phyloP scores from a whole-genome alignment of 2,329 filamentous ascomycete species.

The Penicillium digitatum region DNA sequence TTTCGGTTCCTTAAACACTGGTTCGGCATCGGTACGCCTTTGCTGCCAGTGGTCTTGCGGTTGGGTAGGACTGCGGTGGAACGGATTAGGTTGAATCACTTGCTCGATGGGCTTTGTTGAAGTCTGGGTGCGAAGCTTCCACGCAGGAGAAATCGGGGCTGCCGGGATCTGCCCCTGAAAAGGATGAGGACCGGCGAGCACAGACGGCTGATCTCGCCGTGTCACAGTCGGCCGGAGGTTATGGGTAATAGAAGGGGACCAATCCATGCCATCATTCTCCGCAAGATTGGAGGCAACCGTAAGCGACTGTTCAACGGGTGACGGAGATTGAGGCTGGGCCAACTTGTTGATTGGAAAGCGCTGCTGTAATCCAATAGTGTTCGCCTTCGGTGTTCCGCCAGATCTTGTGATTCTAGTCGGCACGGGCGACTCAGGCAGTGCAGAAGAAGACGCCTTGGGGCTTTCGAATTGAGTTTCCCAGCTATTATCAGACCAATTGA shows the following conservation, averaged over 20 bases:
- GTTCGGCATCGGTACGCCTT: slow-evolving; percentile 19
- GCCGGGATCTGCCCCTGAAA: slow-evolving; percentile 44
- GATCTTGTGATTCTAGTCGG: slow-evolving; percentile 7
- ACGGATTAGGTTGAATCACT: slow-evolving; percentile 37
- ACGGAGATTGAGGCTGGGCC: slow-evolving; percentile 27
- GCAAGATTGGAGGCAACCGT: slow-evolving; percentile 37
- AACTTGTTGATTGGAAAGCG: slow-evolving; percentile 44
- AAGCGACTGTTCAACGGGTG: slow-evolving; percentile 20
- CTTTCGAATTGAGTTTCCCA: slow-evolving; percentile 28
- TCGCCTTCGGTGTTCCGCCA: slow-evolving; percentile 15
- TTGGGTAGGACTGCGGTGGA: slow-evolving; percentile 32
- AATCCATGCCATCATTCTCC: slow-evolving; percentile 48
- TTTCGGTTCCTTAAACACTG: slow-evolving; percentile 43
- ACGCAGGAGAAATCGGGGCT: slow-evolving; percentile 39
- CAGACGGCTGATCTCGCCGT: slow-evolving; percentile 28
- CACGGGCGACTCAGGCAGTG: slow-evolving; percentile 13
- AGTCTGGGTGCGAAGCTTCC: slow-evolving; percentile 36
- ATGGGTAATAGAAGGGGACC: slow-evolving; percentile 45
- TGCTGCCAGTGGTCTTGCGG: slow-evolving; percentile 22
- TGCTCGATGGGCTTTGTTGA: slow-evolving; percentile 35
- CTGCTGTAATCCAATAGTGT: slow-evolving; percentile 15
- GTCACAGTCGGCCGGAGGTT: slow-evolving; percentile 33
- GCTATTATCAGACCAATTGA: slow-evolving; percentile 41
- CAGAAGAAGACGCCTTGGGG: slow-evolving; percentile 17
- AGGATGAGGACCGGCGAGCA: slow-evolving; percentile 37